Evolutionary conservation across 106 monocot species (phyloP).

Genomic region (Dendrobium catenatum): DNA sequence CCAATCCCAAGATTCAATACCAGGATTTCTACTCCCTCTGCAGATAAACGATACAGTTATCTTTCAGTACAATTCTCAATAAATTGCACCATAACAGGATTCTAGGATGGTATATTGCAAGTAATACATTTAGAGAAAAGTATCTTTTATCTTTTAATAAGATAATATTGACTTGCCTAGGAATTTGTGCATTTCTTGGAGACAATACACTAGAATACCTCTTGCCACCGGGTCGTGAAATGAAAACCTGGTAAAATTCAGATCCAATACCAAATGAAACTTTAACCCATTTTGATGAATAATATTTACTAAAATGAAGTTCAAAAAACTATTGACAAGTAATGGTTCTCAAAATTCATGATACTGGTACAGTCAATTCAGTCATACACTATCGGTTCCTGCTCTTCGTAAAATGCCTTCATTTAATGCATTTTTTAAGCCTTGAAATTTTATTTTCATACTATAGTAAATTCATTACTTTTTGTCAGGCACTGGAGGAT

Average conservation of each 20-base stretch:
- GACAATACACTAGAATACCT: constrained; percentile 66
- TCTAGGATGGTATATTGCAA: neutral
- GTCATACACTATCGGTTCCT: neutral
- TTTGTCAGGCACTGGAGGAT: neutral
- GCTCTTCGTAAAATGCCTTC: neutral
- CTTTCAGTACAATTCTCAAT: neutral
- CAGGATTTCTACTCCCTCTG: constrained; percentile 52
- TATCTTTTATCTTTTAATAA: neutral
- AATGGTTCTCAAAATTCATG: neutral
- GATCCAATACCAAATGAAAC: neutral
- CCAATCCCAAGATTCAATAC: constrained; percentile 94
- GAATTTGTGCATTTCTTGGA: constrained; percentile 36
- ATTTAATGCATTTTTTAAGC: neutral
- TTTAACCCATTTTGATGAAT: neutral
- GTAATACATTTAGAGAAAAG: neutral
- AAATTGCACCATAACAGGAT: neutral
- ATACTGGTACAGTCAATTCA: neutral
- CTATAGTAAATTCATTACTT: neutral
- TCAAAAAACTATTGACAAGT: neutral
- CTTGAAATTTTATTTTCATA: neutral
- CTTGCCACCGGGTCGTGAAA: constrained; percentile 65
- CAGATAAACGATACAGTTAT: constrained; percentile 6
- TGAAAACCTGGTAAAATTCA: constrained; percentile 45
- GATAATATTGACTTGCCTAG: constrained; percentile 41
- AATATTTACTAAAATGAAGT: neutral